Evolutionary conservation across 495 filamentous ascomycete species (phyloP).

Genomic region (Zalerion maritima): DNA sequence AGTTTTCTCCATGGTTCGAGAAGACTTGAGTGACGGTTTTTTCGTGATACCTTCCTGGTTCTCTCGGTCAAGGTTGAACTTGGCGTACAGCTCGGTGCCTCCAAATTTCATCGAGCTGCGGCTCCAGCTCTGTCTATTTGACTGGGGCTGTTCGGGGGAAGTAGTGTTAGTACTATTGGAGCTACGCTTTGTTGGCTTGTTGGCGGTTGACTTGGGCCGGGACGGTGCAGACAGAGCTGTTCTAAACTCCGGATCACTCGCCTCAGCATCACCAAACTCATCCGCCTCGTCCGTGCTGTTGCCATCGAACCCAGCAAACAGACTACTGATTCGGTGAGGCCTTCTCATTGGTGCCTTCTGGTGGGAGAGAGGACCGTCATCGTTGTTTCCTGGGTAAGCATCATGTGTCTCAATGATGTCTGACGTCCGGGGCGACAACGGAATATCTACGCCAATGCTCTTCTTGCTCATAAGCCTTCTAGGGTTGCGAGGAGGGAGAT

Average conservation of each 20-base stretch:
- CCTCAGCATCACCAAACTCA: slow-evolving; percentile 42
- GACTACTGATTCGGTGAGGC: slow-evolving; percentile 60
- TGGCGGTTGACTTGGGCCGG: slow-evolving; percentile 21
- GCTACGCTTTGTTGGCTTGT: slow-evolving; percentile 21
- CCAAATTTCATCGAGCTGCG: slow-evolving; percentile 12
- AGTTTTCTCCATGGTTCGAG: slow-evolving; percentile 15
- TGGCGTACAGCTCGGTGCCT: slow-evolving; percentile 14
- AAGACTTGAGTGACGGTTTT: slow-evolving; percentile 17
- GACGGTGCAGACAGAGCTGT: slow-evolving; percentile 48
- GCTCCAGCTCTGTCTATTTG: slow-evolving; percentile 11
- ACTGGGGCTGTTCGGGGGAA: slow-evolving; percentile 19
- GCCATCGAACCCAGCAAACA: slow-evolving; percentile 69
- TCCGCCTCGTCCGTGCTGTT: slow-evolving; percentile 43
- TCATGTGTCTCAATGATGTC: slow-evolving; percentile 34
- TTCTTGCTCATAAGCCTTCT: slow-evolving; percentile 29
- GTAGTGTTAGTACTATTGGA: slow-evolving; percentile 10
- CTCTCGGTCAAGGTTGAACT: slow-evolving; percentile 18
- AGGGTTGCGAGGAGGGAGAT: slow-evolving; percentile 36
- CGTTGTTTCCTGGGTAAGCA: slow-evolving; percentile 68
- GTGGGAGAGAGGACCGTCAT: slow-evolving; percentile 57
- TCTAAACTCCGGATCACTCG: slow-evolving; percentile 49
- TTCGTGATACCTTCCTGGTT: slow-evolving; percentile 15
- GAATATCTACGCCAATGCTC: no score
- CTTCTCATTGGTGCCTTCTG: slow-evolving; percentile 46
- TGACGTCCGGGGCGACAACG: no score